phyloP scores from a whole-genome alignment of 306 rosid species.

The Quercus wislizeni region DNA sequence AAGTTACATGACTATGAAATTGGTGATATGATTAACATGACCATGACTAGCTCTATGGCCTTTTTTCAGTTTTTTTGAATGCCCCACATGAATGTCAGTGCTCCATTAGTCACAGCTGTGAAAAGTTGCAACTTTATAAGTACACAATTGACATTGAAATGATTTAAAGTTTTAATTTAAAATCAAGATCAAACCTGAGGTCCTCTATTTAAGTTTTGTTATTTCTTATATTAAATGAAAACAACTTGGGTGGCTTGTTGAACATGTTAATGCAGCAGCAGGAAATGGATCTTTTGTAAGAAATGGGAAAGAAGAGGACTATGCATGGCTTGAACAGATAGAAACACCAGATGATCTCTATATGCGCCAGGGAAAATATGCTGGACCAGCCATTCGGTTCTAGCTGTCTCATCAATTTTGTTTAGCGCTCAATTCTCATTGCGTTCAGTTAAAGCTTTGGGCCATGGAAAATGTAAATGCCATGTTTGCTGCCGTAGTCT shows the following conservation, averaged over 20 bases:
- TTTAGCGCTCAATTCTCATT: not conserved
- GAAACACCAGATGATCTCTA: constrained; percentile 63
- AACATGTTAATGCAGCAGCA: constrained; percentile 40
- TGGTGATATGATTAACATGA: too few relatives aligned
- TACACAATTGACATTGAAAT: too few relatives aligned
- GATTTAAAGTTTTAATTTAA: too few relatives aligned
- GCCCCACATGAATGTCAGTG: too few relatives aligned
- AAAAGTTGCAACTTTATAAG: too few relatives aligned
- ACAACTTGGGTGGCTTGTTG: constrained; percentile 13
- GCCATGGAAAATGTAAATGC: not conserved
- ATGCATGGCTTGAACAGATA: constrained; percentile 86
- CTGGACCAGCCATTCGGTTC: constrained; percentile 65
- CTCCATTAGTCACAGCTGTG: too few relatives aligned
- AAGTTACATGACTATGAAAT: too few relatives aligned
- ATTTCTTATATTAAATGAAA: not conserved
- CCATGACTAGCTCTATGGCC: too few relatives aligned
- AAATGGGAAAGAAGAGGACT: constrained; percentile 62
- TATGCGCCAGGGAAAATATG: constrained; percentile 72
- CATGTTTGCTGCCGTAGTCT: constrained; percentile 1
- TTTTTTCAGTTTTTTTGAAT: too few relatives aligned
- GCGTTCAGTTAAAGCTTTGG: not conserved
- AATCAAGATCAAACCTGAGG: too few relatives aligned
- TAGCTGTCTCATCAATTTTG: constrained; percentile 25
- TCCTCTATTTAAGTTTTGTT: not conserved
- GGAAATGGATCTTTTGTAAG: constrained; percentile 31